A percentile compares a stretch with the other conserved stretches of the same genome.
Conservation (phyloP, 1,139 yeast species). For the Tardiomyces depauwii region DNA sequence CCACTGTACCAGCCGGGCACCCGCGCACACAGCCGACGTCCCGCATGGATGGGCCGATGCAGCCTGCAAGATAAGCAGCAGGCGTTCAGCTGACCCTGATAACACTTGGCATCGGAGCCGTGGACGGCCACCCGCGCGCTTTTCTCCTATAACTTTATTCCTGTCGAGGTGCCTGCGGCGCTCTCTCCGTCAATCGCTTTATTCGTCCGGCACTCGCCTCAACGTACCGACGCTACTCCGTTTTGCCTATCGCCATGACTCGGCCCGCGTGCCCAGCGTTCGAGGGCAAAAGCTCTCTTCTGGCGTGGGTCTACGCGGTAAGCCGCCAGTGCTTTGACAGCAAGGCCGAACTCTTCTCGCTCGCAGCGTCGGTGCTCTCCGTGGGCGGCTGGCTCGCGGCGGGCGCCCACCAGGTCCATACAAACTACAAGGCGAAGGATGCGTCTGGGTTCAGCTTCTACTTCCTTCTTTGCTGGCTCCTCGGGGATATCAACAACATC, state of each 20-base stretch:
- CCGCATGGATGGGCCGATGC: too few relatives aligned
- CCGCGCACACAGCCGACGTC: too few relatives aligned
- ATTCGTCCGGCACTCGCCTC: too few relatives aligned
- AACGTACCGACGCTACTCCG: too few relatives aligned
- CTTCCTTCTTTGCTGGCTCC: constrained; percentile 21
- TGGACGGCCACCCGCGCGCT: too few relatives aligned
- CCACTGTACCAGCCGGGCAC: too few relatives aligned
- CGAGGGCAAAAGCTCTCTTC: constrained; percentile 6
- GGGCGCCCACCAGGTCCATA: constrained; percentile 21
- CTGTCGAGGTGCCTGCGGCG: too few relatives aligned
- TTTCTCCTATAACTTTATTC: too few relatives aligned
- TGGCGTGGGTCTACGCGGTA: constrained; percentile 10
- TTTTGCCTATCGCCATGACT: constrained; percentile 1
- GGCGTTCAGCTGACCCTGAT: too few relatives aligned
- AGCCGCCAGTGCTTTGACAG: constrained; percentile 12
- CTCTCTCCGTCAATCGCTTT: too few relatives aligned
- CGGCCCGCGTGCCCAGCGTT: background rate
- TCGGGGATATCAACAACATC: constrained; percentile 22
- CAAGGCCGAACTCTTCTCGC: constrained; percentile 13
- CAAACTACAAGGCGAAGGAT: constrained; percentile 16
- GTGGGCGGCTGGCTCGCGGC: constrained; percentile 22
- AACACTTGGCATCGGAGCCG: too few relatives aligned
- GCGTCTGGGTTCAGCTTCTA: constrained; percentile 24
- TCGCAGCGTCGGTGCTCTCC: constrained; percentile 17
- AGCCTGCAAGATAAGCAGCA: too few relatives aligned